Base-by-base conservation (phyloP, 164 flowering plant species). In the Aristolochia fimbriata region DNA sequence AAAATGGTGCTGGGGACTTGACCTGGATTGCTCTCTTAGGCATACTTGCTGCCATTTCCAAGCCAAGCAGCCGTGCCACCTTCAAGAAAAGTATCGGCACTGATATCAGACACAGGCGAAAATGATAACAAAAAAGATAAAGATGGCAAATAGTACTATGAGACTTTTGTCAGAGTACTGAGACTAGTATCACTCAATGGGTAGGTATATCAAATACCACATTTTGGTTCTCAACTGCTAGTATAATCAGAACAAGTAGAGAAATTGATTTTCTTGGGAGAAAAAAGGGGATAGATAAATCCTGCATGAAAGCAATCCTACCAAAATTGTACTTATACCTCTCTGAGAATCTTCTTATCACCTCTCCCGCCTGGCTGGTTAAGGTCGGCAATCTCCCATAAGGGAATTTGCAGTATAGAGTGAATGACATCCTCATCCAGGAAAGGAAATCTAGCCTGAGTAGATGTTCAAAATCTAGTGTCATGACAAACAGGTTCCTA, bases 21-120 rank as follows among this genome's bases (percentile, higher is more conserved):
- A 81, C 97, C 98, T 87, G 97, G 62, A 93, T 93, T 65, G 97
- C 99, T 78, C 96, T 79, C 80, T 93, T 93, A 21, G 99, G 95
- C 55, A 82, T 70, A 68, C 47, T 64, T 45, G 96, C 79, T 53
- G 84, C 97, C 67, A 73, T 83, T 60, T 76, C 61, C 65, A 93
- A 66, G 47, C 92, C 88, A 69, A 93, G 80, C 73, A 84, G 43
- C 54, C 57, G 62, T 21, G 96, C 96, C 63, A 93, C 97, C 98
- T 92, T 68, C 66, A 56, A 16, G 58, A 52, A 52, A 52, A 52
- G 23, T 13, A 53, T 24, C 27, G 31, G 7, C 20, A 17, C 19
- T 3, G 11, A 27, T 13, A 13, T 27, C 16, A 30, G n/a, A 55
- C 41, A 25, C 6, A 24, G 27, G 15, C 1, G 24, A 24, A 30